Base-by-base conservation (phyloP, 306 rosid species). In the Acacia crassicarpa region DNA sequence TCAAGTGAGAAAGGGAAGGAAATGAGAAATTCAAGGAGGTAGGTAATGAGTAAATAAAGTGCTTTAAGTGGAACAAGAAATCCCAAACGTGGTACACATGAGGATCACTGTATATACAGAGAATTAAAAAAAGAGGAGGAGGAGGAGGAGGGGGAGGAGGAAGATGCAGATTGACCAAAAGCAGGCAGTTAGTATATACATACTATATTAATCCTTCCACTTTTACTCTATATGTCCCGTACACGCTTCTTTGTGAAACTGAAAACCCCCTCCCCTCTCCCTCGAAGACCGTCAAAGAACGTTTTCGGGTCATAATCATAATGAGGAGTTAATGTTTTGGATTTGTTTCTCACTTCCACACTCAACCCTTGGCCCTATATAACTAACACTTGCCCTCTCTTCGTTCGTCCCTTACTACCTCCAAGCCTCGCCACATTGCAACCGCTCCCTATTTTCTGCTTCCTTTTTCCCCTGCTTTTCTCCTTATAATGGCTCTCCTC, bases 181-280 rank as follows among this genome's bases (percentile, higher is more conserved):
- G 49, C 38, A 38, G 67, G 15, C 25, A 38, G 20, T 70, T 74
- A 48, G 14, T 12, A 48, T 48, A 14, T 46, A 48, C 4, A 15
- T 19, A 19, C n/a, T 20, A 20, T 38, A 38, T 38, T 38, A 1
- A 48, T 33, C n/a, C 19, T 35, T 56, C 10, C 78, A 54, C 33
- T 35, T 4, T 45, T 16, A 5, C 65, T 54, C 67, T 23, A 61
- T 4, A 19, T 19, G 81, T 78, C 74, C 81, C 73, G 73, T 63
- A 80, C 83, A 80, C 70, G 80, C 22, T 77, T 79, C 16, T 48
- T 48, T 75, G 63, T 59, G 27, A 72, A 48, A 41, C 54, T 59
- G 27, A 72, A 48, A 41, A 69, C 7, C 54, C 33, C 12, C 32
- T 3, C 38, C 16, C 59, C 9, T 4, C 8, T 6, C 59, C 9